A percentile compares a stretch with the other conserved stretches of the same genome.
Evolutionary conservation across 1,139 yeast species (phyloP).

Genomic region (Debaryomyces sp.): DNA sequence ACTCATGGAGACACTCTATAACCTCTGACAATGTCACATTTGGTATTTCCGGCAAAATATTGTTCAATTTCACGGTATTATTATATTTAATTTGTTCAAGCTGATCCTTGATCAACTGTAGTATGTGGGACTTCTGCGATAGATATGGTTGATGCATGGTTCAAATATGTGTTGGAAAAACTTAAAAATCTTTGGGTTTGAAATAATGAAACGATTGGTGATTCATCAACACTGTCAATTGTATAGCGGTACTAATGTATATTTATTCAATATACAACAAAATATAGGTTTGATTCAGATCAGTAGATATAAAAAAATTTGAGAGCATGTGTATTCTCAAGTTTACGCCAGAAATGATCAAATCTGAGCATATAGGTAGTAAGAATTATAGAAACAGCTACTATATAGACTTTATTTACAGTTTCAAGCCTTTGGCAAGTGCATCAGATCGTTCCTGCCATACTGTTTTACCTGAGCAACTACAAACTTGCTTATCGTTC

Average conservation of each 20-base stretch:
- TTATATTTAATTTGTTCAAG: conserved; percentile 24
- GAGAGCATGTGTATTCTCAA: conserved; percentile 3
- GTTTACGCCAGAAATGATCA: not conserved
- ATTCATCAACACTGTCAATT: not conserved
- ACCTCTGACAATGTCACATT: conserved; percentile 21
- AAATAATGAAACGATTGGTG: not conserved
- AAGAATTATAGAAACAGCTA: not conserved
- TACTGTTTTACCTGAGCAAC: conserved; percentile 91
- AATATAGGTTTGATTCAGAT: not conserved
- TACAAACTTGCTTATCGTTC: conserved; percentile 88
- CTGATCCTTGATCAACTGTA: conserved; percentile 28
- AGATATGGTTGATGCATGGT: conserved; percentile 17
- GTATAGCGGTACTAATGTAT: not conserved
- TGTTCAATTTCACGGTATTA: conserved; percentile 25
- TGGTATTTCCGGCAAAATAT: conserved; percentile 9
- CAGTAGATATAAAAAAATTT: not conserved
- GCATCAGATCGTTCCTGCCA: conserved; percentile 95
- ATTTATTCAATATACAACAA: not conserved
- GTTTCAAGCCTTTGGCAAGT: conserved; percentile 49
- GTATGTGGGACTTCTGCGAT: conserved; percentile 13
- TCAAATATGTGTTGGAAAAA: not conserved
- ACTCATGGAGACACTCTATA: conserved; percentile 30
- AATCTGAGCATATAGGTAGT: not conserved
- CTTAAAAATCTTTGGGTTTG: not conserved
- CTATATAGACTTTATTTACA: conserved; percentile 11